Conservation (phyloP, 2,329 filamentous ascomycete genomes). For the Rosellinia necatrix region DNA sequence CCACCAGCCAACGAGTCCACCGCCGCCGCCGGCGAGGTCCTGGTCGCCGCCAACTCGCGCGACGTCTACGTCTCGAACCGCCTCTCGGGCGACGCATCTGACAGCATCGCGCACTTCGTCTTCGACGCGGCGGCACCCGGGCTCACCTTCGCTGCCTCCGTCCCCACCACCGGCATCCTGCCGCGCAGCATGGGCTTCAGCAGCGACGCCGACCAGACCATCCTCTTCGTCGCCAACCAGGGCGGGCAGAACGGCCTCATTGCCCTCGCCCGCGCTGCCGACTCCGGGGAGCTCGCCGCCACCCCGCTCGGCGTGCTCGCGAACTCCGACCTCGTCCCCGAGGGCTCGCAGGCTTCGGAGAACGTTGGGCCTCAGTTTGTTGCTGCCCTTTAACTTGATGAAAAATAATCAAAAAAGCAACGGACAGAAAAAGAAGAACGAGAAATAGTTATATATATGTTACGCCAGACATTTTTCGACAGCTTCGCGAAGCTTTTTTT, state of each 20-base stretch:
- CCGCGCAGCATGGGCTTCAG: slow-evolving; percentile 55
- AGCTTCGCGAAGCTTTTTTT: too few species aligned
- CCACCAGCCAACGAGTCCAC: slow-evolving; percentile 43
- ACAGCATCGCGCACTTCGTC: slow-evolving; percentile 55
- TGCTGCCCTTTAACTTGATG: slow-evolving; percentile 18
- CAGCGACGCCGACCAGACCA: slow-evolving; percentile 37
- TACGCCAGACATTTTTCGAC: too few species aligned
- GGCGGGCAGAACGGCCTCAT: slow-evolving; percentile 47
- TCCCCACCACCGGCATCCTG: slow-evolving; percentile 35
- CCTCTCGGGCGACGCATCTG: slow-evolving; percentile 49
- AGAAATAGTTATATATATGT: too few species aligned
- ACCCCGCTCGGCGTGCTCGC: slow-evolving; percentile 30
- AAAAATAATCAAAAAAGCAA: neutral
- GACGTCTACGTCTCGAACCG: slow-evolving; percentile 59
- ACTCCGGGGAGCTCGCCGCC: slow-evolving; percentile 29
- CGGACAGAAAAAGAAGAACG: neutral
- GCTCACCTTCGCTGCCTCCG: slow-evolving; percentile 31
- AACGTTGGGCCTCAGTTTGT: slow-evolving; percentile 39
- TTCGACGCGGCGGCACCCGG: slow-evolving; percentile 22
- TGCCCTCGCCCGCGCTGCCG: slow-evolving; percentile 42
- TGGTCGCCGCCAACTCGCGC: slow-evolving; percentile 47
- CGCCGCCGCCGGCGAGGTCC: slow-evolving; percentile 53
- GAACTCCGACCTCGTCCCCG: slow-evolving; percentile 24
- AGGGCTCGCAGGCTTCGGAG: slow-evolving; percentile 17
- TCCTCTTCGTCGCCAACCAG: slow-evolving; percentile 55